These are phyloP conservation scores for Suillus placidus DNA, from an alignment of 768 basidiomycete genomes.

Conservation along the genomic window DNA sequence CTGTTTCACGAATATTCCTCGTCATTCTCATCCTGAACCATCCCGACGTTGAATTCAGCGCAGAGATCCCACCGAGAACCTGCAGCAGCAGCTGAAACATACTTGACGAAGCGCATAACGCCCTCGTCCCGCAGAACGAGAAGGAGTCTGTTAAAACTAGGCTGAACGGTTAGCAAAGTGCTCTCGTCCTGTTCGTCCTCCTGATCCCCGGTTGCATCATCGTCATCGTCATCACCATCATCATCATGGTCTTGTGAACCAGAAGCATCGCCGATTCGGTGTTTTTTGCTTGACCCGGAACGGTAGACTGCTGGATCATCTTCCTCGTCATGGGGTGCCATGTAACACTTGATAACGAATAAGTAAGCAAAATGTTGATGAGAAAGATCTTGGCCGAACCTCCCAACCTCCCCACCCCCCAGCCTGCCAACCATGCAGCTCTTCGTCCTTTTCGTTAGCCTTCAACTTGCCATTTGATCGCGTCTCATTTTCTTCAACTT, in stretches of 20 bases:
- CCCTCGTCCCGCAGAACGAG: conserved; percentile 91
- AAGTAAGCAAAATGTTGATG: background rate
- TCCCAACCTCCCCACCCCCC: conserved; percentile 95
- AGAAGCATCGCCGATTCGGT: conserved; percentile 21
- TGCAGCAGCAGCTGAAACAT: conserved; percentile 85
- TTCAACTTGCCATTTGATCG: conserved; percentile 33
- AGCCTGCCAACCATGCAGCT: conserved; percentile 59
- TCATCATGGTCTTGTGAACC: conserved; percentile 1
- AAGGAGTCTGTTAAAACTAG: conserved; percentile 86
- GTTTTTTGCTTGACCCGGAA: conserved; percentile 48
- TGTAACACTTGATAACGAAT: conserved; percentile 68
- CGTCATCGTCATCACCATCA: conserved; percentile 4
- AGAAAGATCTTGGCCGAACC: conserved; percentile 43
- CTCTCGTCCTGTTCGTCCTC: conserved; percentile 70
- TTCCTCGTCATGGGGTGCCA: conserved; percentile 92
- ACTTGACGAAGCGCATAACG: conserved; percentile 95
- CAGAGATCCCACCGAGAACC: conserved; percentile 94
- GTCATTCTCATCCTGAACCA: conserved; percentile 67
- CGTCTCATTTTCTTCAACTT: conserved; percentile 29
- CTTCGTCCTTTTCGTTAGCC: conserved; percentile 34
- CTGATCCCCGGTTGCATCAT: conserved; percentile 38
- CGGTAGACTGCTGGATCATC: conserved; percentile 96
- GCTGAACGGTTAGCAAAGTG: conserved; percentile 84
- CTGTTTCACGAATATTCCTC: conserved; percentile 38
- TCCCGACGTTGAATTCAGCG: conserved; percentile 89